phyloP scores from a whole-genome alignment of 345 rosid species.

The Durio zibethinus region DNA sequence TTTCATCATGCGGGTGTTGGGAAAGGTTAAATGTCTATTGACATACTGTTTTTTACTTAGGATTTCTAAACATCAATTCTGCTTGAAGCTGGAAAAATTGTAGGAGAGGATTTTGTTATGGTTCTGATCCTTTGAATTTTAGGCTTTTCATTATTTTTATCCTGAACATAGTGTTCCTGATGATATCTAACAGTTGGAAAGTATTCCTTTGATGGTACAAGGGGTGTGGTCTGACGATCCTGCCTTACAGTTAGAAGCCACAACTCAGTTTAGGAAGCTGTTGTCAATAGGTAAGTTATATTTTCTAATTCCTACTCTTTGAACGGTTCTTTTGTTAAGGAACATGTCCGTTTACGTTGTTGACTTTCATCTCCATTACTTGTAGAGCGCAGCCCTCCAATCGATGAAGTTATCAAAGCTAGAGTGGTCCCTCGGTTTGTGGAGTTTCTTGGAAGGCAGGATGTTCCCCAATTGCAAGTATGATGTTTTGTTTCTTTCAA shows the following conservation, averaged over 20 bases:
- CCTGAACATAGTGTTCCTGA: constrained; percentile 1
- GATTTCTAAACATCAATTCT: not conserved
- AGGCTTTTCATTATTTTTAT: not conserved
- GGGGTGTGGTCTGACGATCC: constrained; percentile 68
- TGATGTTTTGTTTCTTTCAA: constrained; percentile 17
- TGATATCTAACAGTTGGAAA: constrained; percentile 55
- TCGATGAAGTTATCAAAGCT: constrained; percentile 79
- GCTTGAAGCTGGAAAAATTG: not conserved
- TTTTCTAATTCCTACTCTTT: constrained; percentile 1
- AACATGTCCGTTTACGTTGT: not conserved
- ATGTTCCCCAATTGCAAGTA: constrained; percentile 75
- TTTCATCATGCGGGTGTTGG: not conserved
- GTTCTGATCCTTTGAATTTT: not conserved
- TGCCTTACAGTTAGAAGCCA: constrained; percentile 58
- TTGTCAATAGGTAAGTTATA: constrained; percentile 58
- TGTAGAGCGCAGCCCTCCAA: constrained; percentile 83
- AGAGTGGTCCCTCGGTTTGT: constrained; percentile 78
- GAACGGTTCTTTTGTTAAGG: not conserved
- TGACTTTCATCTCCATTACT: constrained; percentile 17
- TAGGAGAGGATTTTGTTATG: not conserved
- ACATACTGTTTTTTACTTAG: not conserved
- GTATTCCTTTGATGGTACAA: constrained; percentile 72
- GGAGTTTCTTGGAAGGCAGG: constrained; percentile 75
- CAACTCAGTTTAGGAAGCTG: constrained; percentile 78
- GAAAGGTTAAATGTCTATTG: not conserved